Conservation (phyloP, 495 filamentous ascomycete species). For the Penicillium simplicissimum region DNA sequence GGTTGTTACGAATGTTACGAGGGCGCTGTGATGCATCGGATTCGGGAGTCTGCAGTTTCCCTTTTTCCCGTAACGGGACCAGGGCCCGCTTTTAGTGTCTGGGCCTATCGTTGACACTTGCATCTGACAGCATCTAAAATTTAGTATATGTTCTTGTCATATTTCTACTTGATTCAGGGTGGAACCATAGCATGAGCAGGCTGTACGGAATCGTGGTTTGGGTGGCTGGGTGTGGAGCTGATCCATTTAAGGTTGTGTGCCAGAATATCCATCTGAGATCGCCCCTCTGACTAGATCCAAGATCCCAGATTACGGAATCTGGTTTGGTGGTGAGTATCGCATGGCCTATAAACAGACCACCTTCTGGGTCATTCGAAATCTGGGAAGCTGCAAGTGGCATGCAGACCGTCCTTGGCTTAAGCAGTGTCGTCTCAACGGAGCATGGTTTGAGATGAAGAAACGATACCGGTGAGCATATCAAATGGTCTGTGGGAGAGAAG, state of each 20-base stretch:
- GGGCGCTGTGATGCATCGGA: conserved; percentile 12
- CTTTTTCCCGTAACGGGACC: neutral
- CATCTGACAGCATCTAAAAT: conserved; percentile 2
- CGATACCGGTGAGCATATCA: too few species aligned
- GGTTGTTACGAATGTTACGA: neutral
- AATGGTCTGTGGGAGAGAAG: too few species aligned
- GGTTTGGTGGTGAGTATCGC: too few species aligned
- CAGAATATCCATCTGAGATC: conserved; percentile 6
- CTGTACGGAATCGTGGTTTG: neutral
- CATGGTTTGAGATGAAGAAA: too few species aligned
- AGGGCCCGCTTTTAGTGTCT: conserved; percentile 8
- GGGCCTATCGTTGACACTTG: conserved; percentile 4
- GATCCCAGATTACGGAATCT: too few species aligned
- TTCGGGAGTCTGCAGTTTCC: conserved; percentile 6
- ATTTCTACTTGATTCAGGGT: neutral
- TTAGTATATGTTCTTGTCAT: neutral
- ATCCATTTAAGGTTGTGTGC: conserved; percentile 3
- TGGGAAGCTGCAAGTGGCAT: too few species aligned
- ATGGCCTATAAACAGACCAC: too few species aligned
- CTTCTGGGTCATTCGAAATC: too few species aligned
- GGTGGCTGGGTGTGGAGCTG: neutral
- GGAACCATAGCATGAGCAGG: neutral
- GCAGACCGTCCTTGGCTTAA: too few species aligned
- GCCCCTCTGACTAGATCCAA: conserved; percentile 5
- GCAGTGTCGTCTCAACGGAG: too few species aligned